These are phyloP conservation scores for Umbilicus rupestris DNA, from an alignment of 164 flowering plant genomes.

Conservation along the genomic window DNA sequence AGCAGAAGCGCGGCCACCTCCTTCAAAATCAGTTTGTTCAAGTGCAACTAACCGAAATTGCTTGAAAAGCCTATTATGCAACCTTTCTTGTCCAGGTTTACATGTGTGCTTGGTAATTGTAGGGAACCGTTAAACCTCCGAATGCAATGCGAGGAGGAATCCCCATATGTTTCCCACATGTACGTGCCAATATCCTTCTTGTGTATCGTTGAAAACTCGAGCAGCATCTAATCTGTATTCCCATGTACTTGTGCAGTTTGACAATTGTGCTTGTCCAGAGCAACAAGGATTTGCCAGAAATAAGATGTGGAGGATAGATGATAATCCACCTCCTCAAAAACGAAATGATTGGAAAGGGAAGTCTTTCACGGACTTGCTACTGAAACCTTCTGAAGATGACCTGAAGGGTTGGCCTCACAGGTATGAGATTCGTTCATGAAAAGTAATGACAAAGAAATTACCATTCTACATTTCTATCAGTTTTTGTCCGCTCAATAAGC, in stretches of 20 bases:
- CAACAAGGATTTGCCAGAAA: slow-evolving; percentile 92
- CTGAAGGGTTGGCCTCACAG: slow-evolving; percentile 81
- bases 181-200: slow-evolving; percentile 16
- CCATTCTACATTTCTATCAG: background rate
- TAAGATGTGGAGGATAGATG: slow-evolving; percentile 74
- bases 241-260: slow-evolving; percentile 45
- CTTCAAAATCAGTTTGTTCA: background rate
- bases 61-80: background rate
- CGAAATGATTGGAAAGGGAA: slow-evolving; percentile 49
- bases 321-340: slow-evolving; percentile 59
- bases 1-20: too few species aligned
- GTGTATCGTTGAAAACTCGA: background rate
- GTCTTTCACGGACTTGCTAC: slow-evolving; percentile 61
- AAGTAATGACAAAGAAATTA: background rate
- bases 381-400: slow-evolving; percentile 83
- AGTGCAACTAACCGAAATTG: background rate
- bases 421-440: too few species aligned
- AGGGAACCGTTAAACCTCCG: slow-evolving; percentile 85
- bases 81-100: background rate
- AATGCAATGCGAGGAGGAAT: slow-evolving; percentile 87
- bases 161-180: slow-evolving; percentile 93
- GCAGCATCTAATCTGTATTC: slow-evolving; percentile 4
- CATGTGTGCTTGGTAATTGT: slow-evolving; percentile 2
- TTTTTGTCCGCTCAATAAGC: background rate
- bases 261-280: slow-evolving; percentile 67